Base-by-base conservation (phyloP, 2,329 filamentous ascomycete genomes). In the Colletotrichum camelliae region DNA sequence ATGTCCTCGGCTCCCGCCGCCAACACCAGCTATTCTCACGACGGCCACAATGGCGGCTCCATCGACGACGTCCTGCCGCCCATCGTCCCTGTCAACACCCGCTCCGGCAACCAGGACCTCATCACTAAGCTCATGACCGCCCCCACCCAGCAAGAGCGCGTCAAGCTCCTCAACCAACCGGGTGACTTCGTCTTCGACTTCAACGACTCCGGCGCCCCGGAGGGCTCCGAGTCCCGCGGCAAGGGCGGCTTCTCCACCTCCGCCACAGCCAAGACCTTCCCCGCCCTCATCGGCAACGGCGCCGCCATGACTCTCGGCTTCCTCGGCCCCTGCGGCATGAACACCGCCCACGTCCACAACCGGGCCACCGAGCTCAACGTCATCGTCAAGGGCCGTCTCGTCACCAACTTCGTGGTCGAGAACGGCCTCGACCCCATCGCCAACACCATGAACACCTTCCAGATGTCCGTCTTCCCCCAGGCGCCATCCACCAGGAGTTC, bases 401-500 rank as follows among this genome's bases (percentile, higher is more conserved):
- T 87, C 35, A 86, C 86, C 60, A 85, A 87, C 76, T 87, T 88
- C 78, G 78, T 86, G 6, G 79, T 85, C 18, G 88, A 88, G 79
- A 87, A 88, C 77, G 84, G 85, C 18, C 84, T 83, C 18, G 74
- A 80, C 8, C 81, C 85, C 29, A 83, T 87, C 66, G 78, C 78
- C 67, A 77, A 77, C 76, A 84, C 82, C 48, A 79, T 89, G 68
- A 79, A 80, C 4, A 81, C 80, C 5, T 86, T 83, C 75, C 84
- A 88, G 76, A 88, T 88, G 85, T 83, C 85, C 15, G 85, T 88
- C 12, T 89, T 90, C 80, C 88, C 88, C 3, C 84, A 88, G 77
- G 89, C 7, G 84, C 86, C 4, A 82, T 89, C 12, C 89, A 90
- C 78, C 85, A 86, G 3, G 86, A 90, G 77, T 89, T 87, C 80